Conservation (phyloP, 352 stramenopile genomes). For the Globisporangium carolinianum region DNA sequence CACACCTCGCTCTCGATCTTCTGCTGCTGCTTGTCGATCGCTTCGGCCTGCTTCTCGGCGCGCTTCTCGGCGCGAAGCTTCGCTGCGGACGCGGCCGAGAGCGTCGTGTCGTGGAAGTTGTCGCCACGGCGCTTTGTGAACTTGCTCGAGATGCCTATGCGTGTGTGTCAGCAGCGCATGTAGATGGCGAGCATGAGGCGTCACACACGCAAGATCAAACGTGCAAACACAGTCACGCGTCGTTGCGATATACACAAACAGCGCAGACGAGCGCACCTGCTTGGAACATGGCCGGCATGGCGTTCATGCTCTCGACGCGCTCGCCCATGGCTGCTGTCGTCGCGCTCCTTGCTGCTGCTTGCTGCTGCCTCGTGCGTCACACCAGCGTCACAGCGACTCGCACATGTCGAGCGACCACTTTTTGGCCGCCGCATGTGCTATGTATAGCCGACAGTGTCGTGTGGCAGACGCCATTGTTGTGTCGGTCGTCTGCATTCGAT, state of each 20-base stretch:
- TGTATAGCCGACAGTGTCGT: too few species aligned
- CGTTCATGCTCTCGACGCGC: slow-evolving; percentile 16
- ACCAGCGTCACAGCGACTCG: too few species aligned
- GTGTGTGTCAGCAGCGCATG: neutral
- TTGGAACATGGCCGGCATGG: slow-evolving; percentile 15
- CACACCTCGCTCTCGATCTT: slow-evolving; percentile 71
- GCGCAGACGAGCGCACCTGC: slow-evolving; percentile 7
- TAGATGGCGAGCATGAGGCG: too few species aligned
- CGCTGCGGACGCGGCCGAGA: slow-evolving; percentile 59
- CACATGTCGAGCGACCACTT: too few species aligned
- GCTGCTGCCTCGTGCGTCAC: too few species aligned
- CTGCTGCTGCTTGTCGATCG: slow-evolving; percentile 72
- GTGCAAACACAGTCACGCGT: too few species aligned
- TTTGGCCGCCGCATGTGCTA: too few species aligned
- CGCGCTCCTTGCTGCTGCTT: too few species aligned
- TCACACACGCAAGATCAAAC: too few species aligned
- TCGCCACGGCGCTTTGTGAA: slow-evolving; percentile 66
- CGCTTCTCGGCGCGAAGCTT: slow-evolving; percentile 60
- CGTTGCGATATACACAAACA: neutral
- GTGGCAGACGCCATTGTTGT: too few species aligned
- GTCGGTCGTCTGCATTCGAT: too few species aligned
- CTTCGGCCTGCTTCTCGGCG: slow-evolving; percentile 50
- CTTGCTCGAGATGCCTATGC: slow-evolving; percentile 70
- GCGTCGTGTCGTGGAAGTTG: slow-evolving; percentile 73
- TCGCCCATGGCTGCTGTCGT: slow-evolving; percentile 6